Base-by-base conservation (phyloP, 1,284 basidiomycete species). In the Flammula alnicola region DNA sequence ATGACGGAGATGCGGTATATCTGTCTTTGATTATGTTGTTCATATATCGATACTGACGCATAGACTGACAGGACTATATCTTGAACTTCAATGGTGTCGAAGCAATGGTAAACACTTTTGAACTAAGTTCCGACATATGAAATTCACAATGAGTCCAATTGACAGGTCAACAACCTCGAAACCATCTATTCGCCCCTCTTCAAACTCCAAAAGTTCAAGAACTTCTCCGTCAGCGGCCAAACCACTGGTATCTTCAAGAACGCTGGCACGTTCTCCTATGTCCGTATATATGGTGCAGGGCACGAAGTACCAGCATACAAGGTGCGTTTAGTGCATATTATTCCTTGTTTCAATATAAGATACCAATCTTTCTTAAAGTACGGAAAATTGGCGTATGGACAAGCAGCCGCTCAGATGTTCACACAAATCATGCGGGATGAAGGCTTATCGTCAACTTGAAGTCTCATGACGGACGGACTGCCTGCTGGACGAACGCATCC, bases 81-180 rank as follows among this genome's bases (percentile, higher is more conserved):
- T 60, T 80, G 30, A 84, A 84, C 59, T 83, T 73, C 56, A 64
- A 76, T 38, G 83, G 83, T 2, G 76, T 84, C 9, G 82, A 85
- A 64, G 76, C 76, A 1, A 82, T 84, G 81, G 81, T 83, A 46
- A 47, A 63, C 56, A 11, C 45, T 7, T 12, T 20, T 25, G 4
- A 9, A 14, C 23, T 4, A n/a, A n/a, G 9, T 20, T 25, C 27
- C 23, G n/a, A 8, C 10, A 11, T 16, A 12, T 30, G n/a, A 11
- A 16, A 19, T 16, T 25, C 12, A 14, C 17, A 10, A 47, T 32
- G 12, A 14, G 20, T 23, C 0, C 0, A 3, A 23, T 9, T 4
- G 14, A 25, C 12, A 56, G 55, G 55, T 79, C 19, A 65, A 73
- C 49, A 64, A 66, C 26, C 68, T 81, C 11, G 58, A 70, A 26